A percentile compares a stretch with the other conserved stretches of the same genome.
These are phyloP conservation scores for Yamadazyma takamatsuzukensis DNA, from an alignment of 805 yeast genomes.

Conservation along the genomic window DNA sequence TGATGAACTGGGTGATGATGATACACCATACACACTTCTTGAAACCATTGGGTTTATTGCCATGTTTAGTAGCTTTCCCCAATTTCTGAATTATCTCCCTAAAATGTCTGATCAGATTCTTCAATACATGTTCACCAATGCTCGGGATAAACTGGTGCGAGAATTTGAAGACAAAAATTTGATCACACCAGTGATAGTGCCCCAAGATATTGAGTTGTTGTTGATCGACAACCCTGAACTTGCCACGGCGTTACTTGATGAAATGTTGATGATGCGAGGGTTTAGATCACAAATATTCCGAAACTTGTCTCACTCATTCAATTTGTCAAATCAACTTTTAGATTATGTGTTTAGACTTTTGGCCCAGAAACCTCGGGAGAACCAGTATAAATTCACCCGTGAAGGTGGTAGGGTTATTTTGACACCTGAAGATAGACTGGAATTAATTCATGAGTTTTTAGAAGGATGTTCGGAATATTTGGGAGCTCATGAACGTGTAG, in stretches of 20 bases:
- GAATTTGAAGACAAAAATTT: conserved; percentile 17
- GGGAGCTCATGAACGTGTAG: conserved; percentile 29
- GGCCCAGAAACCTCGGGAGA: conserved; percentile 38
- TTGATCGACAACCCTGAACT: conserved; percentile 49
- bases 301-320: conserved; percentile 58
- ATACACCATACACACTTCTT: no score
- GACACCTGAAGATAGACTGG: conserved; percentile 57
- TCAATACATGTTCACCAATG: conserved; percentile 5
- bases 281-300: conserved; percentile 61
- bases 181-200: conserved; percentile 26
- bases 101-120: no score
- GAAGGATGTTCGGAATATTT: conserved; percentile 42
- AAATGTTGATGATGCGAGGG: conserved; percentile 66
- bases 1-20: no score
- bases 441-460: conserved; percentile 69
- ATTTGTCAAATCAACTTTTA: conserved; percentile 51
- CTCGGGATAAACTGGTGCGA: background rate
- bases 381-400: conserved; percentile 48
- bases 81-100: no score
- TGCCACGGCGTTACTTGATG: conserved; percentile 59
- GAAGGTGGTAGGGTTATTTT: conserved; percentile 47
- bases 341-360: conserved; percentile 63
- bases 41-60: no score
- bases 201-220: conserved; percentile 53
- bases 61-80: no score